Base-by-base conservation (phyloP, 2,329 filamentous ascomycete species). In the Plenodomus biglobosus region DNA sequence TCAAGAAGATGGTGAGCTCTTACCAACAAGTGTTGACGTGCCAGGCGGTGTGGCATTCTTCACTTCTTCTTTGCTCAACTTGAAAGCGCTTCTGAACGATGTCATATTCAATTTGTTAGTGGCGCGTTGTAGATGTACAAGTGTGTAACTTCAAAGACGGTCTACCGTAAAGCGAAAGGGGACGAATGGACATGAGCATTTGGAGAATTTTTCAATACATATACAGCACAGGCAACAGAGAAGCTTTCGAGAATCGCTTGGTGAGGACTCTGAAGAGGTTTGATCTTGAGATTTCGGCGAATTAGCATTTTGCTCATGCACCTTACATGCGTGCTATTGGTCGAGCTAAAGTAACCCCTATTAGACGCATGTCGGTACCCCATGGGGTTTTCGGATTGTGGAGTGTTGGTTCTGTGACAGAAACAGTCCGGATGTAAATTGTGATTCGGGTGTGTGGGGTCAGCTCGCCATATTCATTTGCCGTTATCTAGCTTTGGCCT, bases 11-110 rank as follows among this genome's bases (percentile, higher is more conserved):
- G 20, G 3, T 4, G 15, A 5, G 2, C 19, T n/a, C 65, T 38
- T 61, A 73, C 73, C 72, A 38, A 75, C 63, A 10, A 75, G 61
- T 17, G 61, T 63, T 2, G 66, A 59, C 10, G 73, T 76, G 13
- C 73, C 73, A 16, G 73, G 73, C 4, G 73, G 73, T 44, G 66
- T 69, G 8, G 69, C 69, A 45, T 68, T 65, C 20, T 53, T 60
- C 10, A 75, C 66, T 48, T 75, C 69, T 20, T 66, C 59, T 46
- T 75, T 74, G 1, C 72, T 70, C 15, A 75, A 53, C 10, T 59
- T 59, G 46, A 75, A 74, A 0, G 71, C 72, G 44, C 63, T 58
- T 24, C 52, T 59, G 53, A 70, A 65, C 21, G 61, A 57, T 32
- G 66, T 60, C 72, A 74, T 75, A 10, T 7, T 48, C 39, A 17